Evolutionary conservation across 129 eudicot species (phyloP), one percentile per base, ranked within the genome.

Genomic region (Lactuca saligna): DNA sequence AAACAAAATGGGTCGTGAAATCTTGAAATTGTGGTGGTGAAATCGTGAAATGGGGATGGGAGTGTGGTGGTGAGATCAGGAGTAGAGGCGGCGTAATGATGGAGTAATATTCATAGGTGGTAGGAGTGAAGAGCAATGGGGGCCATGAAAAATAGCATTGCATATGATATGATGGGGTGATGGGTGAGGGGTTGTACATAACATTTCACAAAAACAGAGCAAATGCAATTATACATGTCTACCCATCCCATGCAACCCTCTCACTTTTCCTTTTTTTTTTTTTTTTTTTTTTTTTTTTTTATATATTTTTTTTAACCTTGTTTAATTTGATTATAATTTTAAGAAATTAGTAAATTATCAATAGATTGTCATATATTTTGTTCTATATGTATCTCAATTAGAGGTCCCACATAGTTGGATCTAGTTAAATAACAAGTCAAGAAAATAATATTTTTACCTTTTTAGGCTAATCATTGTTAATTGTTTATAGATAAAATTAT

Each of bases 231-330:
- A 66, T 74, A 65, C 37, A 49, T 66, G 61, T 14, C 32, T 34
- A 75, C 79, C 79, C 79, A 75, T 75, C 63, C 79, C 79, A 75
- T 75, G 79, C 79, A 75, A 51, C 61, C 37, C 73, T 67, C 77
- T 37, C 77, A 50, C 54, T 49, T 66, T 74, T 67, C 37, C 62
- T 31, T 54, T 60, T 15, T 66, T 44, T 66, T 74, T 42, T 35
- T 39, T 50, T 42, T 17, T 73, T 4, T 66, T 74, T 66, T 41
- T 54, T 29, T 54, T 60, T 15, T 66, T 42, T 66, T n/a, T n/a
- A n/a, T n/a, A n/a, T n/a, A n/a, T 74, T 42, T 35, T 39, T 50
- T 42, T 17, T 64, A 7, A 53, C 33, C 3, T 15, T 46, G 5
- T 50, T 34, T 50, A 2, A 17, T 13, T 61, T 12, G 1, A 6